Evolutionary conservation across 2,329 filamentous ascomycete species (phyloP).

Genomic region (Raffaelea ambrosiae): DNA sequence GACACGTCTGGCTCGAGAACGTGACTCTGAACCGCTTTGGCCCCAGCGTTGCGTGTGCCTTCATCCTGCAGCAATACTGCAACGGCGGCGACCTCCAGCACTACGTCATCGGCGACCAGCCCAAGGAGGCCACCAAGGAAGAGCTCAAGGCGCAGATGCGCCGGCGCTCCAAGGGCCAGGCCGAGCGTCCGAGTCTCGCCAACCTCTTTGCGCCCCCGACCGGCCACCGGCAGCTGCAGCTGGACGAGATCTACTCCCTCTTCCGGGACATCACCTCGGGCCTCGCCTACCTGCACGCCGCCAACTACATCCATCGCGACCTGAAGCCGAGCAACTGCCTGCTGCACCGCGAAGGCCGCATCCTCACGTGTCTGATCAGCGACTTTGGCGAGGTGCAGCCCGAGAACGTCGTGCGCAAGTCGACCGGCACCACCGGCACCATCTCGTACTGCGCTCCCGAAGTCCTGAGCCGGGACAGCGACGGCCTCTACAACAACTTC

Average conservation of each 20-base stretch:
- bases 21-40: slow-evolving; percentile 77
- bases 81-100: slow-evolving; percentile 85
- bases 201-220: background rate
- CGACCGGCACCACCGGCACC: slow-evolving; percentile 87
- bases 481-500: slow-evolving; percentile 80
- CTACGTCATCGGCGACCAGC: slow-evolving; percentile 66
- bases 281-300: slow-evolving; percentile 77
- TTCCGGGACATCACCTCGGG: slow-evolving; percentile 94
- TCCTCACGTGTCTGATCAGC: slow-evolving; percentile 77
- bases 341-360: slow-evolving; percentile 65
- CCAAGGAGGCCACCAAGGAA: slow-evolving; percentile 63
- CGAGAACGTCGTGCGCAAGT: slow-evolving; percentile 72
- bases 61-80: slow-evolving; percentile 96
- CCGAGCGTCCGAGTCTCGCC: slow-evolving; percentile 42
- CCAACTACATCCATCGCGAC: slow-evolving; percentile 93
- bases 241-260: slow-evolving; percentile 94
- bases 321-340: slow-evolving; percentile 95
- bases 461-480: slow-evolving; percentile 62
- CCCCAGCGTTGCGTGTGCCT: slow-evolving; percentile 86
- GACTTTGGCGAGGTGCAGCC: slow-evolving; percentile 96
- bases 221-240: slow-evolving; percentile 39
- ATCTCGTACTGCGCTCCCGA: slow-evolving; percentile 97
- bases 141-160: slow-evolving; percentile 83
- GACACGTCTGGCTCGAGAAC: slow-evolving; percentile 95
- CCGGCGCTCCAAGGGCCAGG: slow-evolving; percentile 68